Conservation (phyloP, 805 yeast genomes). For the Metschnikowia noctiluminum region DNA sequence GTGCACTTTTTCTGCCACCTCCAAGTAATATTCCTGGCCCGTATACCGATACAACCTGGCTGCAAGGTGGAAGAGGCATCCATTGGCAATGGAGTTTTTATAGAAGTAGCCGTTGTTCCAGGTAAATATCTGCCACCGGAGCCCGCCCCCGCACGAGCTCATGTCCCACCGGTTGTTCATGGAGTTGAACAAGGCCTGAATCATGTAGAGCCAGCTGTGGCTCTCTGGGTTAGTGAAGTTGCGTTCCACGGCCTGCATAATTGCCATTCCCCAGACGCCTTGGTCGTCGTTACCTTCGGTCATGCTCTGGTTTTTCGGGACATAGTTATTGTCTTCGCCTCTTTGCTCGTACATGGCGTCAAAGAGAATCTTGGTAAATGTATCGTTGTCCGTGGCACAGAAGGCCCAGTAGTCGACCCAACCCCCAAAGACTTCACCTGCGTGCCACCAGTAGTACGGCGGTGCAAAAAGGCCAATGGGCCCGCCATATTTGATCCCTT, state of each 20-base stretch:
- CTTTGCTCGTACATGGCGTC: conserved; percentile 44
- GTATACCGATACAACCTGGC: conserved; percentile 45
- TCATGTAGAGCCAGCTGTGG: conserved; percentile 37
- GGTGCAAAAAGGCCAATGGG: conserved; percentile 43
- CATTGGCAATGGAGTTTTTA: conserved; percentile 44
- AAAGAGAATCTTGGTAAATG: conserved; percentile 26
- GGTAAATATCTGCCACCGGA: conserved; percentile 48
- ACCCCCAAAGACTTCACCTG: conserved; percentile 51
- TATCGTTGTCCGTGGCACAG: conserved; percentile 34
- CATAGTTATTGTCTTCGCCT: conserved; percentile 39
- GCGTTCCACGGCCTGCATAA: conserved; percentile 46
- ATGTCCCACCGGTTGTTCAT: conserved; percentile 45
- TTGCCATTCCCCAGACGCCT: conserved; percentile 50
- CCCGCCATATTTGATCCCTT: conserved; percentile 41
- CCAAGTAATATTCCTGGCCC: conserved; percentile 36
- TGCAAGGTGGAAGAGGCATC: conserved; percentile 42
- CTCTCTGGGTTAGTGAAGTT: conserved; percentile 34
- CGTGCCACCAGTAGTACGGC: conserved; percentile 54
- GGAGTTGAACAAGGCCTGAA: conserved; percentile 43
- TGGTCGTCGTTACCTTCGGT: conserved; percentile 52
- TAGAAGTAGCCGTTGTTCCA: conserved; percentile 47
- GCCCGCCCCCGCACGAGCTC: conserved; percentile 38
- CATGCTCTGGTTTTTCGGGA: conserved; percentile 45
- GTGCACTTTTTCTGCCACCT: conserved; percentile 42
- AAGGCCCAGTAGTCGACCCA: conserved; percentile 38